Evolutionary conservation across 768 basidiomycete species (phyloP).

Genomic region (Russula brevipes): DNA sequence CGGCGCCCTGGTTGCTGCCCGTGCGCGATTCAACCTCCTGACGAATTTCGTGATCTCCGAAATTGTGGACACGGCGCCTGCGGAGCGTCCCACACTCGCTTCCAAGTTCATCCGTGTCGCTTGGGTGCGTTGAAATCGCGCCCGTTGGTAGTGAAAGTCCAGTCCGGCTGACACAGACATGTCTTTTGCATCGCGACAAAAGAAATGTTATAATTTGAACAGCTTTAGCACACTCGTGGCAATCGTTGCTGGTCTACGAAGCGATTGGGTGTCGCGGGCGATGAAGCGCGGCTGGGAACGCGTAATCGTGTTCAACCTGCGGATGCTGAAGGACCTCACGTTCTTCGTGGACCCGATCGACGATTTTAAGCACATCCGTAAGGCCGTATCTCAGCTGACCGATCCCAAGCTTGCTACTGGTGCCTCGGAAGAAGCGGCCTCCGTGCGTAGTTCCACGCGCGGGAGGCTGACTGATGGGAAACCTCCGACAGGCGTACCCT

Average conservation of each 20-base stretch:
- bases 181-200: neutral
- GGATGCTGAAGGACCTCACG: conserved; percentile 69
- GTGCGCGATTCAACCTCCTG: conserved; percentile 81
- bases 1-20: conserved; percentile 64
- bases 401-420: conserved; percentile 59
- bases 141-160: neutral
- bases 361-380: conserved; percentile 72
- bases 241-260: conserved; percentile 70
- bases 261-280: conserved; percentile 59
- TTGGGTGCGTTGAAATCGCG: conserved; percentile 50
- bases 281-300: conserved; percentile 62
- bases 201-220: conserved; percentile 77
- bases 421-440: conserved; percentile 46
- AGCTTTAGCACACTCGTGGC: conserved; percentile 79
- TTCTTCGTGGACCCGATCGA: conserved; percentile 55
- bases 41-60: conserved; percentile 78
- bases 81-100: conserved; percentile 59
- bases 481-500: conserved; percentile 68
- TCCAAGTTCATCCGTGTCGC: conserved; percentile 82
- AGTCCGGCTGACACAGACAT: conserved; percentile 3
- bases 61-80: conserved; percentile 66
- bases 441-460: conserved; percentile 33
- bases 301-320: conserved; percentile 63
- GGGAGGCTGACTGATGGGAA: conserved; percentile 39
- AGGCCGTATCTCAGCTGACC: conserved; percentile 55